These are phyloP conservation scores for Zymoseptoria tritici DNA, from an alignment of 2,329 filamentous ascomycete genomes.

Conservation along the genomic window DNA sequence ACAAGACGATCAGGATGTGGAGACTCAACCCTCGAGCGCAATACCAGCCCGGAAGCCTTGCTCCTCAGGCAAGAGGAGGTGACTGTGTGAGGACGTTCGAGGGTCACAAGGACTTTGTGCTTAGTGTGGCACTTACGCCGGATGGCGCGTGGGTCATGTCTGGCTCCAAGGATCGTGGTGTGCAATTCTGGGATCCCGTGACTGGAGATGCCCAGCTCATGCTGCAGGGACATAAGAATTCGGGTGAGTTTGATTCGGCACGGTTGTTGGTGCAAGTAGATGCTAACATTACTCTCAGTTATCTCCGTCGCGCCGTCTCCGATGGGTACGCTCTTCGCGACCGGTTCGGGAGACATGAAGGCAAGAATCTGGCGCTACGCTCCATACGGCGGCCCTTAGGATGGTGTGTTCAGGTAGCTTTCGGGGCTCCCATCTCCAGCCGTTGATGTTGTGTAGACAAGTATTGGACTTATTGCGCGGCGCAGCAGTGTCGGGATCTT, in stretches of 20 bases:
- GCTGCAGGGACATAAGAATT: slow-evolving; percentile 98
- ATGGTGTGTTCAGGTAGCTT: not conserved
- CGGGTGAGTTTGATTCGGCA: slow-evolving; percentile 45
- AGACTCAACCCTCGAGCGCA: slow-evolving; percentile 60
- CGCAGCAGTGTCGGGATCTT: not conserved
- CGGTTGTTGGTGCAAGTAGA: not conserved
- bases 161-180: slow-evolving; percentile 91
- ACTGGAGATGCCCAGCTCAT: slow-evolving; percentile 94
- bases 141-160: slow-evolving; percentile 95
- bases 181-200: slow-evolving; percentile 96
- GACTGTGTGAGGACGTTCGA: slow-evolving; percentile 96
- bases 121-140: slow-evolving; percentile 89
- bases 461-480: not conserved
- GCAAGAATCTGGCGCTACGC: slow-evolving; percentile 89
- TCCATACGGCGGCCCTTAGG: slow-evolving; percentile 15
- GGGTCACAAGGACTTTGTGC: slow-evolving; percentile 96
- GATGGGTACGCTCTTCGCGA: slow-evolving; percentile 80
- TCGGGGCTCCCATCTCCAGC: not conserved
- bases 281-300: slow-evolving; percentile 45
- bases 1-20: slow-evolving; percentile 99
- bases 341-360: slow-evolving; percentile 94
- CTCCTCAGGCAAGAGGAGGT: slow-evolving; percentile 59
- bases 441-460: not conserved
- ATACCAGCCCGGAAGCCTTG: slow-evolving; percentile 36
- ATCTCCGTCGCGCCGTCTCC: slow-evolving; percentile 96